Evolutionary conservation across 2,329 filamentous ascomycete species (phyloP), one percentile per base, ranked within the genome.

Genomic region (Ceratocystis papillata): DNA sequence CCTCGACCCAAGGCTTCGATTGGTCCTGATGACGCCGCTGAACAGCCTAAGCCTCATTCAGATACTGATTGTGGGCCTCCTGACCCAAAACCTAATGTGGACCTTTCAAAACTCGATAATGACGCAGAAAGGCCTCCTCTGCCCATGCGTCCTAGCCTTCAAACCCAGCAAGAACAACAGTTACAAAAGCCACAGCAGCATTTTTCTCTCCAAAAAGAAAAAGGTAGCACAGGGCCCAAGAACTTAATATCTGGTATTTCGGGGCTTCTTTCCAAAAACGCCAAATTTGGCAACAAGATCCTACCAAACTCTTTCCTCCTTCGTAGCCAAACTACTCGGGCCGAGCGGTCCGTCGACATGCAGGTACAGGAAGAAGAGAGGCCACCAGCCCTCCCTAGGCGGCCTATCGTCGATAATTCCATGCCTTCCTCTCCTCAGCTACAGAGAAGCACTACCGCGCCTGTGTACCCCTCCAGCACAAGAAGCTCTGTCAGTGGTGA

Each of bases 391-490:
- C 53, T 63, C 28, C 66, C 63, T 25, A 67, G 66, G 30, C 63
- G 60, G n/a, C 66, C 66, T 3, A 60, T 67, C 5, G 45, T 63
- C 5, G 63, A 67, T 46, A 45, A 59, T 7, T 55, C 41, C 1
- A 50, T 20, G 5, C 15, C 37, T 8, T 55, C 60, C 30, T 41
- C 50, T n/a, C 59, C 50, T 20, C 48, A 61, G 17, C 33, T 67
- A 30, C 66, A 63, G 59, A 63, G 66, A 60, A 67, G 66, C 63
- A 50, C 59, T 41, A 67, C 66, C 6, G 63, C 25, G 10, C 63
- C 66, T 6, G 63, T 67, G 15, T n/a, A 59, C 28, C 50, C 50
- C 22, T 17, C 12, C 25, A 59, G 48, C 55, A 28, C 48, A 44
- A 20, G 30, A 17, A 50, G 20, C 7, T 65, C 41, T 48, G 10